A percentile compares a stretch with the other conserved stretches of the same genome.
Evolutionary conservation across 2,329 filamentous ascomycete genomes (phyloP).

Genomic region (Epichloe bromicola): DNA sequence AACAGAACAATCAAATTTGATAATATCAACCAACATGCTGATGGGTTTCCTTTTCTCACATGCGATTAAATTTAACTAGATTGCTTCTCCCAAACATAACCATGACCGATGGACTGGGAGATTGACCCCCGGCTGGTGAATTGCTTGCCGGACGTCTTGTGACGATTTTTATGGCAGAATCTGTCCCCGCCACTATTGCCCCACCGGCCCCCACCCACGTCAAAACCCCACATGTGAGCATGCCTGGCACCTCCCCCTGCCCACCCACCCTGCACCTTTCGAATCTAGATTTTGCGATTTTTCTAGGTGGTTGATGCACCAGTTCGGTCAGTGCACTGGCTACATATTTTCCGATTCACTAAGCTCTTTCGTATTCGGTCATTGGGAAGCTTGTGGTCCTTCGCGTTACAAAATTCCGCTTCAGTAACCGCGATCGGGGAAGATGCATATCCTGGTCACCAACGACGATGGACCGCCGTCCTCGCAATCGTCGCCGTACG

Average conservation of each 20-base stretch:
- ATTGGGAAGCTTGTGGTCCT: neutral
- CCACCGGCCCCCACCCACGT: too few species aligned
- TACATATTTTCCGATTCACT: neutral
- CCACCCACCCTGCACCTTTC: neutral
- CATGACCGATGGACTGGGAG: too few species aligned
- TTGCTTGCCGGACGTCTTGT: neutral
- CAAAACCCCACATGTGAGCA: neutral
- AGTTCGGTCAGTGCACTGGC: neutral
- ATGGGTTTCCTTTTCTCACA: too few species aligned
- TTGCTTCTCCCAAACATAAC: too few species aligned
- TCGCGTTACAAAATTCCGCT: neutral
- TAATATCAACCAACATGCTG: neutral
- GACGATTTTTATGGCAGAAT: neutral
- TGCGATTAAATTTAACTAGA: too few species aligned
- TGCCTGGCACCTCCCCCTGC: neutral
- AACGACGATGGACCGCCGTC: constrained; percentile 78
- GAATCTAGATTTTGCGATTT: neutral
- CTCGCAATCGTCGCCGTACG: constrained; percentile 64
- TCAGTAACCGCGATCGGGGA: constrained; percentile 6
- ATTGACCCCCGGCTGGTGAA: too few species aligned
- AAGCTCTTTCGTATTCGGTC: neutral
- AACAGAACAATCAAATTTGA: neutral
- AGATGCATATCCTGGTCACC: constrained; percentile 52
- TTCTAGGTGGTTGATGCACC: neutral
- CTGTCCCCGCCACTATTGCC: neutral